phyloP scores from a whole-genome alignment of 140 eudicot genomes.

The Bidens hawaiensis region DNA sequence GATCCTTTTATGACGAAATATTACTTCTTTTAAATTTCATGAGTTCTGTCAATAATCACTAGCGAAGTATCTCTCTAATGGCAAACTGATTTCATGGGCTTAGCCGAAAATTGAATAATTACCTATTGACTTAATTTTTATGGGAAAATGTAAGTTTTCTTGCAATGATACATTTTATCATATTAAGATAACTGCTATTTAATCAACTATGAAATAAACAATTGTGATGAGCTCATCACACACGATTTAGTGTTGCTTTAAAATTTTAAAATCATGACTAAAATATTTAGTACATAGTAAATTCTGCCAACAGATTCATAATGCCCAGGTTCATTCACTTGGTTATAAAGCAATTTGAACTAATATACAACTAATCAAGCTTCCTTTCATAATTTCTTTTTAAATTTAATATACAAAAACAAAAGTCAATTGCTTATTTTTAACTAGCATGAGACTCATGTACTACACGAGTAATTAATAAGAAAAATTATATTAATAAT shows the following conservation, averaged over 20 bases:
- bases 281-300: slow-evolving; percentile 10
- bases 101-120: too few species aligned
- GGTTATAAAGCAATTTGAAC: slow-evolving; percentile 1
- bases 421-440: neutral
- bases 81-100: too few species aligned
- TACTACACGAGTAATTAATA: too few species aligned
- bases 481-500: too few species aligned
- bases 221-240: slow-evolving; percentile 14
- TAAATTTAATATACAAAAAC: neutral
- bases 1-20: too few species aligned
- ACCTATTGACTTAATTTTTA: too few species aligned
- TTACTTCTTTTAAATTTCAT: too few species aligned
- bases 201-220: neutral
- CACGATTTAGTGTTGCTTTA: slow-evolving; percentile 2
- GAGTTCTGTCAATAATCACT: too few species aligned
- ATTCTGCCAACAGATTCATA: slow-evolving; percentile 12
- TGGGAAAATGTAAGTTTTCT: too few species aligned
- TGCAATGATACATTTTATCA: too few species aligned
- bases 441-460: too few species aligned
- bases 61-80: too few species aligned
- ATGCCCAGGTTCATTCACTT: slow-evolving; percentile 31
- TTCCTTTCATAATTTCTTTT: slow-evolving; percentile 1
- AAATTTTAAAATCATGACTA: neutral
- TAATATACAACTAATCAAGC: slow-evolving; percentile 8
- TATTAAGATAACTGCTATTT: neutral